phyloP scores from a whole-genome alignment of 2,329 filamentous ascomycete genomes.

The Xylariales sp. region DNA sequence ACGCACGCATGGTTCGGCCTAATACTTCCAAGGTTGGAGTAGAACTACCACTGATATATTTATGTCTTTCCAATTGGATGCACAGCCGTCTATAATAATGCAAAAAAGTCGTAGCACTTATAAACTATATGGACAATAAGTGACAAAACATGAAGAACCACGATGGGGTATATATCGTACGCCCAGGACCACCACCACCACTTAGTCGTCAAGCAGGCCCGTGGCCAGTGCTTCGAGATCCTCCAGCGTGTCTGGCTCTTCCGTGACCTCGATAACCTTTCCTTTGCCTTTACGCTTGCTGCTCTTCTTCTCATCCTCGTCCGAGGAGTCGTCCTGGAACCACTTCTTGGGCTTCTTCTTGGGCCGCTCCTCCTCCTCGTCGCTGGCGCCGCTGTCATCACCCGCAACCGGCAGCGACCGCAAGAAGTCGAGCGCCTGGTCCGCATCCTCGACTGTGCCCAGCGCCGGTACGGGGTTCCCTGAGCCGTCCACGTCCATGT shows the following conservation, averaged over 20 bases:
- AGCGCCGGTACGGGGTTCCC: constrained; percentile 26
- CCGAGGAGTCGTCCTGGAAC: constrained; percentile 65
- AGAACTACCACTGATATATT: no score
- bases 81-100: no score
- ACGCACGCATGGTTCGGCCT: no score
- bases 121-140: no score
- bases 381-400: constrained; percentile 12
- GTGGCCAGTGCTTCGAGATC: constrained; percentile 75
- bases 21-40: no score
- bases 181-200: no score
- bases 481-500: constrained; percentile 9
- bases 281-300: constrained; percentile 43
- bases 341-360: constrained; percentile 71
- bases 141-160: no score
- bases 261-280: constrained; percentile 56
- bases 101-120: no score
- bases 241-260: constrained; percentile 73
- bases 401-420: constrained; percentile 51
- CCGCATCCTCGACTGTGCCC: constrained; percentile 35
- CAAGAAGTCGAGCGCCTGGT: constrained; percentile 54
- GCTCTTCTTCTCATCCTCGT: constrained; percentile 36
- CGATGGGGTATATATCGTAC: no score
- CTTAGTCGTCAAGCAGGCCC: constrained; percentile 54
- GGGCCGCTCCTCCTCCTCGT: constrained; percentile 31
- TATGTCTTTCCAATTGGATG: no score